Conservation (phyloP, 176 grass and related monocot species). For the Coix lacrymajobi region DNA sequence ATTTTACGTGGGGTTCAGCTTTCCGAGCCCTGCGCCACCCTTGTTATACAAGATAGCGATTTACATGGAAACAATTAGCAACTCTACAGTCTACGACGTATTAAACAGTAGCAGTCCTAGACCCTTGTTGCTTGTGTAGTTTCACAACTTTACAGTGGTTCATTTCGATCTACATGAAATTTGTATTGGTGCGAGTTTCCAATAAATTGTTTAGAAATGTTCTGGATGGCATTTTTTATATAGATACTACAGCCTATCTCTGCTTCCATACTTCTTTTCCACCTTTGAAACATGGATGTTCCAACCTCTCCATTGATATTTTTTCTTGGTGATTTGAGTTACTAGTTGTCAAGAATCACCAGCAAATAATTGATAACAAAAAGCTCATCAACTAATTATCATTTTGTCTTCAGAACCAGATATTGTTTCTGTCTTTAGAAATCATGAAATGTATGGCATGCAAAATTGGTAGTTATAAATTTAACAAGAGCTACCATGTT, state of each 20-base stretch:
- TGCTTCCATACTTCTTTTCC: background rate
- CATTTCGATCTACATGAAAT: background rate
- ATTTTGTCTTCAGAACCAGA: background rate
- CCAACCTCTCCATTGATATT: background rate
- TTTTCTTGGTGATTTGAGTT: background rate
- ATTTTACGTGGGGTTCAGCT: no score
- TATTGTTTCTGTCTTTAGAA: background rate
- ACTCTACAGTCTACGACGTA: background rate
- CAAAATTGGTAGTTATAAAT: background rate
- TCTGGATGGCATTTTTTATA: background rate
- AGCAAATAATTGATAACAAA: background rate
- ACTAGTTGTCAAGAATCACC: background rate
- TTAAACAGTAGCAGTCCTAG: background rate
- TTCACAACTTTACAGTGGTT: background rate
- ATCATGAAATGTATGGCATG: background rate
- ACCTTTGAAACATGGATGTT: background rate
- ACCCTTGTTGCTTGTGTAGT: background rate
- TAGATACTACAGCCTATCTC: background rate
- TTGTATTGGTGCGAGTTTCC: background rate
- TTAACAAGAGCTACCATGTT: background rate
- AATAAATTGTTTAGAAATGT: background rate
- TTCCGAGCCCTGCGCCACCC: no score
- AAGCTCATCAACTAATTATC: background rate
- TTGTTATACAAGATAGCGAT: background rate
- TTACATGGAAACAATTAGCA: background rate